A percentile compares a stretch with the other conserved stretches of the same genome.
Conservation (phyloP, 805 yeast genomes). For the Candida multigemmis region DNA sequence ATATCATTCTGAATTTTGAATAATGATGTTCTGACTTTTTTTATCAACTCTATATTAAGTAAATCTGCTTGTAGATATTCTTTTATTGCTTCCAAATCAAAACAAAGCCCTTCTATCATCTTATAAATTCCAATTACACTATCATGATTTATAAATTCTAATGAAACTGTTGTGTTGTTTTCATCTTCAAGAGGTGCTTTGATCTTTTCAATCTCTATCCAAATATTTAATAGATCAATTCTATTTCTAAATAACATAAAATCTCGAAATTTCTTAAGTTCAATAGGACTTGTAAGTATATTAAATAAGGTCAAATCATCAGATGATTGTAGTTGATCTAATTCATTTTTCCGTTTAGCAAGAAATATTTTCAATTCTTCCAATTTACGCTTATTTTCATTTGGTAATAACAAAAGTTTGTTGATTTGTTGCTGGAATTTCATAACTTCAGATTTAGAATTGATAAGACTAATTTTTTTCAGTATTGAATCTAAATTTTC, state of each 20-base stretch:
- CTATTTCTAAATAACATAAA: conserved; percentile 9
- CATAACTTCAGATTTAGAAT: no score
- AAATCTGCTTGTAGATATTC: no score
- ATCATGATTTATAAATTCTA: conserved; percentile 38
- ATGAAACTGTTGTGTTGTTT: conserved; percentile 22
- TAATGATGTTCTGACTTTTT: conserved; percentile 50
- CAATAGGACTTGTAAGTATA: conserved; percentile 38
- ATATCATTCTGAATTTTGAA: conserved; percentile 49
- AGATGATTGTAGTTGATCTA: no score
- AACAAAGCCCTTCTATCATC: no score
- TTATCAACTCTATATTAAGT: no score
- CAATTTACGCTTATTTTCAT: no score
- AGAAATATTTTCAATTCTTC: no score
- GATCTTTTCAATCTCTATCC: conserved; percentile 59
- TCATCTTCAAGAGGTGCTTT: conserved; percentile 59
- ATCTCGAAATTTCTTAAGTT: conserved; percentile 19
- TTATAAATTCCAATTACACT: conserved; percentile 45
- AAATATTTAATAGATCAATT: conserved; percentile 41
- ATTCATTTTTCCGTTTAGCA: no score
- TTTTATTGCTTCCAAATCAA: no score
- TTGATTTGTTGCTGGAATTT: no score
- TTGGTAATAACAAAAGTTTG: no score
- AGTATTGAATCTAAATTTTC: not conserved
- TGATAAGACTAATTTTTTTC: not conserved
- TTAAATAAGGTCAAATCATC: conserved; percentile 28